Conservation (phyloP, 208 protist genomes). For the Histomonas meleagridis region DNA sequence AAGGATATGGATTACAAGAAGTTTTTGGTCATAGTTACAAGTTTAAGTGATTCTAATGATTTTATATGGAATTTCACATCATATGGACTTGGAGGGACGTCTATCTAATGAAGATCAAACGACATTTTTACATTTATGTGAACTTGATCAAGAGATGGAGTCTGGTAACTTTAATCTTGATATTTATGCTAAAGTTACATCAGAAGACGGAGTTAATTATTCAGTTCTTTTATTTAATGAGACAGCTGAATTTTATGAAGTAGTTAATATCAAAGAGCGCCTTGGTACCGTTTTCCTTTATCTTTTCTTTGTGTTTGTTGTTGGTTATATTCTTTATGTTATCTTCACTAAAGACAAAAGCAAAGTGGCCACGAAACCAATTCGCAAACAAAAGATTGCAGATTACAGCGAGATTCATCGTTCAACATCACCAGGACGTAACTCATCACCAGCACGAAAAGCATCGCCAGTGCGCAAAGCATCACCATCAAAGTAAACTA, state of each 20-base stretch:
- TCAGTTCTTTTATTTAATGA: background rate
- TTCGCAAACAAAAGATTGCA: background rate
- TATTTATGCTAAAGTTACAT: background rate
- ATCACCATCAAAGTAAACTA: no score
- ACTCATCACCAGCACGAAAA: no score
- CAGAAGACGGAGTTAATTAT: background rate
- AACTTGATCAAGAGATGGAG: background rate
- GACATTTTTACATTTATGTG: background rate
- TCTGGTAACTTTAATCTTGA: background rate
- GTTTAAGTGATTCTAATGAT: background rate
- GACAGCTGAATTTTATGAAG: slow-evolving; percentile 13
- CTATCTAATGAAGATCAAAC: background rate
- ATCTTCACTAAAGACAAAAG: background rate
- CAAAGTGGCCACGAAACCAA: background rate
- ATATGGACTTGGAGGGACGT: background rate
- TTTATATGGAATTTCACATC: background rate
- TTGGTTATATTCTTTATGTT: background rate
- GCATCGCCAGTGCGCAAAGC: no score
- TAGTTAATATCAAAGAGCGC: background rate
- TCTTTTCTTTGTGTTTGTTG: background rate
- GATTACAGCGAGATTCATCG: background rate
- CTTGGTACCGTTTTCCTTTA: background rate
- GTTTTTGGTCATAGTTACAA: background rate
- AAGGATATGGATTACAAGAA: background rate
- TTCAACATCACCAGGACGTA: no score